Percentiles rank a stretch among this genome's conserved stretches.
Conservation (phyloP, 768 basidiomycete species). For the Russula sp. region DNA sequence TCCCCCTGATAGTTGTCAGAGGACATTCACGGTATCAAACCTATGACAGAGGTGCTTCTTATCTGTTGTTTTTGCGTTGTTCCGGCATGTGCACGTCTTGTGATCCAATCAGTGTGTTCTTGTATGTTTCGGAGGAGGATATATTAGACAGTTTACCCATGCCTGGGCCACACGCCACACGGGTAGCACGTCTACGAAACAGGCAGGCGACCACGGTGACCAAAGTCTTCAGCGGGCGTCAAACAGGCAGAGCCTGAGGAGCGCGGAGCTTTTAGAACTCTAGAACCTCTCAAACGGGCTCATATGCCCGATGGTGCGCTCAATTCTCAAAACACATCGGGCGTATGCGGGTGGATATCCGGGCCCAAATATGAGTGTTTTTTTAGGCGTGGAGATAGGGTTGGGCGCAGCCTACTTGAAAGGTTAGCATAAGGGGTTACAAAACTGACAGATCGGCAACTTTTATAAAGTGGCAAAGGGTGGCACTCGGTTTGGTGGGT, state of each 20-base stretch:
- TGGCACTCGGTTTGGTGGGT: neutral
- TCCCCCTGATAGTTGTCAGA: neutral
- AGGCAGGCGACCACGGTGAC: neutral
- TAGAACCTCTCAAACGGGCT: neutral
- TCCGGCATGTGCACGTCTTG: neutral
- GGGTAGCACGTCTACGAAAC: neutral
- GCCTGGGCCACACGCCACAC: constrained; percentile 6
- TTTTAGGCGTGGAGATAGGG: neutral
- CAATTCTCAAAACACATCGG: neutral
- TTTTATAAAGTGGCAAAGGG: neutral
- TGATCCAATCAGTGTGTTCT: neutral
- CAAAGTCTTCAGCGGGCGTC: constrained; percentile 1
- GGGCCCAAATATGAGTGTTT: neutral
- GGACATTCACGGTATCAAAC: neutral
- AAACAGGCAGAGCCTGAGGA: neutral
- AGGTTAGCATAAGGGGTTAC: neutral
- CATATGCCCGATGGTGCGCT: neutral
- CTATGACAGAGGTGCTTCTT: neutral
- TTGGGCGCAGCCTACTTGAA: neutral
- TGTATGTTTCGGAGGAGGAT: neutral
- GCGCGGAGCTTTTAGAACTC: neutral
- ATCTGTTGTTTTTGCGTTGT: neutral
- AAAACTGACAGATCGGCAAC: neutral
- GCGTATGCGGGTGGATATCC: neutral
- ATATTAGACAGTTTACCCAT: neutral